Conservation (phyloP, 1,284 basidiomycete genomes). For the Prillingera fragicola region DNA sequence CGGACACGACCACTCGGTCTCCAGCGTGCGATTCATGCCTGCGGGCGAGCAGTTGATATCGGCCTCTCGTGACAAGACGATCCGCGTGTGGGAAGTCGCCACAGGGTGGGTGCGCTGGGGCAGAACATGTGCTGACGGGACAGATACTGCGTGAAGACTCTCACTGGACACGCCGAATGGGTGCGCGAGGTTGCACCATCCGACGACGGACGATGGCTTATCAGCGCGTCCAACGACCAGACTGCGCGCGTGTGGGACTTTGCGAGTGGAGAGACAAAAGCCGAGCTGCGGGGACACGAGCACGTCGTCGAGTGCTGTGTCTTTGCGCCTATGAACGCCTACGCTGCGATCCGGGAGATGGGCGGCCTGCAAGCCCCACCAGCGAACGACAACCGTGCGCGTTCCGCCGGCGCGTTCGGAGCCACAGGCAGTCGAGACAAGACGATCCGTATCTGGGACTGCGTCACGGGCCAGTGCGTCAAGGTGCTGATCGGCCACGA, state of each 20-base stretch:
- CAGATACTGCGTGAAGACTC: slow-evolving; percentile 59
- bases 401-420: slow-evolving; percentile 61
- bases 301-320: slow-evolving; percentile 77
- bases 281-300: slow-evolving; percentile 80
- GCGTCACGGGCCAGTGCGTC: slow-evolving; percentile 67
- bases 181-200: slow-evolving; percentile 64
- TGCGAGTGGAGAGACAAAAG: slow-evolving; percentile 67
- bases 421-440: slow-evolving; percentile 83
- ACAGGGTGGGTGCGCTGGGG: slow-evolving; percentile 59
- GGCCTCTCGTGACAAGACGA: slow-evolving; percentile 79
- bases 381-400: no score
- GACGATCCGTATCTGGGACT: slow-evolving; percentile 81
- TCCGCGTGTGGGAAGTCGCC: slow-evolving; percentile 77
- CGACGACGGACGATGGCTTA: slow-evolving; percentile 66
- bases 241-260: slow-evolving; percentile 78
- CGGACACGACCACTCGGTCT: slow-evolving; percentile 87
- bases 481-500: slow-evolving; percentile 68
- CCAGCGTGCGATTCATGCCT: slow-evolving; percentile 74
- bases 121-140: neutral
- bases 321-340: slow-evolving; percentile 71
- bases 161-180: slow-evolving; percentile 64
- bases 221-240: slow-evolving; percentile 80
- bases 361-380: slow-evolving; percentile 57
- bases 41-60: slow-evolving; percentile 76
- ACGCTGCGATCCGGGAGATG: slow-evolving; percentile 70